phyloP scores from a whole-genome alignment of 768 basidiomycete genomes.

The Tylopilus felleus region DNA sequence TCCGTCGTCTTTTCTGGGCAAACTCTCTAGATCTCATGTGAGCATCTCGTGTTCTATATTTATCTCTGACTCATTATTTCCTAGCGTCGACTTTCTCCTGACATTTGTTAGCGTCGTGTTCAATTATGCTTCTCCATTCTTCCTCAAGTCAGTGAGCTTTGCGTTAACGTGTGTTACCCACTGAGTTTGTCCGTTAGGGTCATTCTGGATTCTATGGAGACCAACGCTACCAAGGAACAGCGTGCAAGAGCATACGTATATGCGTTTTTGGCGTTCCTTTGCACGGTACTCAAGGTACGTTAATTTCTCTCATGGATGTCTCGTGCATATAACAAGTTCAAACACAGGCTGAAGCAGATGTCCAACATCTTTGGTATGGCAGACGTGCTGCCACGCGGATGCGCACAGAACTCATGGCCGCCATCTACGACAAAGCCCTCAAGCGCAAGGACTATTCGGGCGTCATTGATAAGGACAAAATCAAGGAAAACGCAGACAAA shows the following conservation, averaged over 20 bases:
- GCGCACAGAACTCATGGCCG: conserved; percentile 75
- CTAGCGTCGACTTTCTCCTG: conserved; percentile 60
- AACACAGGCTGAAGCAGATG: conserved; percentile 55
- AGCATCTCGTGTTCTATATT: neutral
- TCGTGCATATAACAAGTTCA: neutral
- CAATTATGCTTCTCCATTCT: conserved; percentile 81
- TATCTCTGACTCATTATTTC: neutral
- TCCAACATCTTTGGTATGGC: conserved; percentile 77
- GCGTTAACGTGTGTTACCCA: neutral
- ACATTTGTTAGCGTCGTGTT: conserved; percentile 69
- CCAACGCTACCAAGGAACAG: conserved; percentile 43
- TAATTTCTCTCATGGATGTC: neutral
- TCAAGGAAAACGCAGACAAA: conserved; percentile 22
- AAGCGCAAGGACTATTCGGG: conserved; percentile 84
- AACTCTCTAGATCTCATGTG: conserved; percentile 47
- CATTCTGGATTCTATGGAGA: conserved; percentile 58
- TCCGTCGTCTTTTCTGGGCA: conserved; percentile 41
- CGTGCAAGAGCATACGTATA: conserved; percentile 70
- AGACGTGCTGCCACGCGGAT: conserved; percentile 73
- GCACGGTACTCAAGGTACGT: conserved; percentile 35
- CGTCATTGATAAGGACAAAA: conserved; percentile 52
- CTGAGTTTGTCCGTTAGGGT: conserved; percentile 31
- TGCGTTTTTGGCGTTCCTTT: conserved; percentile 70
- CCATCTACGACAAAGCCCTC: conserved; percentile 86
- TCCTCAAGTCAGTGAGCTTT: conserved; percentile 57